These are phyloP conservation scores for Nemania bipapillata DNA, from an alignment of 2,329 filamentous ascomycete species.

Conservation along the genomic window DNA sequence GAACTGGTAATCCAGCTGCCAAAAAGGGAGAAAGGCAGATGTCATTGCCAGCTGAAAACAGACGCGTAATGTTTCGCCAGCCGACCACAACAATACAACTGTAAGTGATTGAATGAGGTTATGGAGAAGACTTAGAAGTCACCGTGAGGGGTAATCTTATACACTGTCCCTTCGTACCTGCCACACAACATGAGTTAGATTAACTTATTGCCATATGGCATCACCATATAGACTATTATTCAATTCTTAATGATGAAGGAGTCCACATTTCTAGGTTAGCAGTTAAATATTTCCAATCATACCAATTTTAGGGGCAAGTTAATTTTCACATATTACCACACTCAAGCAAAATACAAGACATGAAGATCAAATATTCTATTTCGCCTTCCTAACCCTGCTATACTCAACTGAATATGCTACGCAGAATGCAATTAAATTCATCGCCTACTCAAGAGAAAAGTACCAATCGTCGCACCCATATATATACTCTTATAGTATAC, in stretches of 20 bases:
- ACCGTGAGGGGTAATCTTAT: no score
- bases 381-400: neutral
- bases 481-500: neutral
- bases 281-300: no score
- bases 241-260: no score
- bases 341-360: neutral
- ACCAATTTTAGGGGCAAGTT: neutral
- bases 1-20: slow-evolving; percentile 5
- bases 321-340: no score
- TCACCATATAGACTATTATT: no score
- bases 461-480: neutral
- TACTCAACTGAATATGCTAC: neutral
- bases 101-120: no score
- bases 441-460: neutral
- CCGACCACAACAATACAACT: neutral
- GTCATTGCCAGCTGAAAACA: slow-evolving; percentile 8
- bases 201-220: no score
- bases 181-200: no score
- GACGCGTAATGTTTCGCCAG: neutral
- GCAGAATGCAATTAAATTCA: neutral
- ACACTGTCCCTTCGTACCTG: no score
- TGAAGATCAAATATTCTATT: neutral
- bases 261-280: no score
- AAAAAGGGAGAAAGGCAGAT: slow-evolving; percentile 1
- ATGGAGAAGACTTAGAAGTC: no score